These are phyloP conservation scores for Triticum dicoccoides DNA, from an alignment of 176 grass and related monocot species.

Conservation along the genomic window DNA sequence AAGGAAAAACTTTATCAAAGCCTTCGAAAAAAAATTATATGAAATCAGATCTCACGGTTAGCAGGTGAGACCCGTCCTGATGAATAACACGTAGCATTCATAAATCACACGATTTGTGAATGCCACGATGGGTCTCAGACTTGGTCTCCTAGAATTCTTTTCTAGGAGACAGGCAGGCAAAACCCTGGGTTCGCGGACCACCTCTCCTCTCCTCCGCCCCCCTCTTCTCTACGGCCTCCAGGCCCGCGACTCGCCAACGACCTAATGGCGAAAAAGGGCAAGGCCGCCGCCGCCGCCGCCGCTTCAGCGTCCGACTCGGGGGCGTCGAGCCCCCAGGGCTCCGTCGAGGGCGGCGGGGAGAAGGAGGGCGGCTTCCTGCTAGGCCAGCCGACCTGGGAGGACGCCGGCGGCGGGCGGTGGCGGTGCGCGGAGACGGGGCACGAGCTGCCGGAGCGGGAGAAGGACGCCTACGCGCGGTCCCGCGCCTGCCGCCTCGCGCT, in stretches of 20 bases:
- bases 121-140: too few relatives aligned
- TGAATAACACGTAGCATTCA: too few relatives aligned
- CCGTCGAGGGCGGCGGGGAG: conserved; percentile 25
- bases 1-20: neutral
- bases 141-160: too few relatives aligned
- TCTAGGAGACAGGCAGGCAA: neutral
- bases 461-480: conserved; percentile 63
- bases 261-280: conserved; percentile 53
- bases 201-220: neutral
- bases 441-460: conserved; percentile 79
- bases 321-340: conserved; percentile 28
- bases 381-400: conserved; percentile 69
- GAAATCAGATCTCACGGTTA: too few relatives aligned
- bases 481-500: conserved; percentile 77
- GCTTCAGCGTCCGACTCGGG: neutral
- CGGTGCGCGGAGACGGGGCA: conserved; percentile 84
- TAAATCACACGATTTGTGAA: too few relatives aligned
- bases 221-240: neutral
- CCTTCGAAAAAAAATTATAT: neutral
- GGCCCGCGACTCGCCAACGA: neutral
- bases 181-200: conserved; percentile 10
- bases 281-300: conserved; percentile 7
- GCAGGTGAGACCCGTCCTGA: too few relatives aligned
- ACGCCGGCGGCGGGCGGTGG: conserved; percentile 60
- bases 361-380: conserved; percentile 89